A percentile compares a stretch with the other conserved stretches of the same genome.
phyloP scores from a whole-genome alignment of 1,139 yeast species.

The Scheffersomyces titani region DNA sequence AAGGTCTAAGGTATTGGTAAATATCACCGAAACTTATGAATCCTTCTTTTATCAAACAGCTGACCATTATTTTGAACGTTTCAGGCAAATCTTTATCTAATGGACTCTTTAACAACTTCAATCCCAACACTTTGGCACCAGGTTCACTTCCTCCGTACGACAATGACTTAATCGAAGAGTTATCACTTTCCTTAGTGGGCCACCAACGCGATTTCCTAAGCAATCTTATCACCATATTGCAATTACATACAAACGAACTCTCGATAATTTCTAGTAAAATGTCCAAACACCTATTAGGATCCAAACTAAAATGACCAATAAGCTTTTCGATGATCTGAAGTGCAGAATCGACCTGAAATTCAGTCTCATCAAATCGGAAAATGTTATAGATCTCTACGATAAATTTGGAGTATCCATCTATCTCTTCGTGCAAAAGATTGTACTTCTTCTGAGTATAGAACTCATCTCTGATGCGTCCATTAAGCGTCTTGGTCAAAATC shows the following conservation, averaged over 20 bases:
- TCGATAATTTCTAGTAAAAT: slow-evolving; percentile 55
- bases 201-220: slow-evolving; percentile 63
- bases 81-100: slow-evolving; percentile 41
- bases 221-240: slow-evolving; percentile 48
- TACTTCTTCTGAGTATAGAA: slow-evolving; percentile 71
- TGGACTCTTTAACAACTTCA: slow-evolving; percentile 47
- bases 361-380: slow-evolving; percentile 41
- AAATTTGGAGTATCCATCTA: slow-evolving; percentile 78
- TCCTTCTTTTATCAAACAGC: slow-evolving; percentile 67
- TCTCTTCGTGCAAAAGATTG: slow-evolving; percentile 75
- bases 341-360: slow-evolving; percentile 46
- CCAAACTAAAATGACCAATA: slow-evolving; percentile 78
- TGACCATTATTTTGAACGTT: slow-evolving; percentile 46
- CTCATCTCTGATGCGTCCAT: slow-evolving; percentile 51
- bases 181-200: slow-evolving; percentile 49
- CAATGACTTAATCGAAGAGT: slow-evolving; percentile 28
- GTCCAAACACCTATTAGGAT: slow-evolving; percentile 72
- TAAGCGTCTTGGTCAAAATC: slow-evolving; percentile 37
- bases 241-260: slow-evolving; percentile 44
- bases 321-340: slow-evolving; percentile 54
- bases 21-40: slow-evolving; percentile 66
- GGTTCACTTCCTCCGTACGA: slow-evolving; percentile 50
- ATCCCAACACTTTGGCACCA: slow-evolving; percentile 62
- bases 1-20: slow-evolving; percentile 57
- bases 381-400: slow-evolving; percentile 53